These are phyloP conservation scores for Phlebopus sp. DNA, from an alignment of 1,284 basidiomycete species.

Conservation along the genomic window DNA sequence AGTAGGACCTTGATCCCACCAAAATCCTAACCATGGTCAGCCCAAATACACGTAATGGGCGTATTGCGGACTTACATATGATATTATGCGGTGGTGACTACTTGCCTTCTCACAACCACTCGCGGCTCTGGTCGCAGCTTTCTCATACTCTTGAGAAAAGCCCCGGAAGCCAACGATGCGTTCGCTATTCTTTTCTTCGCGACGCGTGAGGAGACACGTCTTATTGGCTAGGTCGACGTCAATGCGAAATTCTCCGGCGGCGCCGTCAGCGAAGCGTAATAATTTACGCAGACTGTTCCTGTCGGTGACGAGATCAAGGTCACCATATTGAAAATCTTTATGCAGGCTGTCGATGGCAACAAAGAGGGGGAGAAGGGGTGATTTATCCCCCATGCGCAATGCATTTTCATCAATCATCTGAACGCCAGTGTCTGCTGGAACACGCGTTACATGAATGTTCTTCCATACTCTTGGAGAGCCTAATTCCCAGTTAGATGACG, in stretches of 20 bases:
- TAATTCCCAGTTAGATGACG: not conserved
- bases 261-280: slow-evolving; percentile 28
- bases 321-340: slow-evolving; percentile 26
- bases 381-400: slow-evolving; percentile 28
- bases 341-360: slow-evolving; percentile 34
- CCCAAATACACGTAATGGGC: not conserved
- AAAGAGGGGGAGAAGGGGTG: slow-evolving; percentile 35
- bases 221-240: slow-evolving; percentile 32
- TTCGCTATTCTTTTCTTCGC: slow-evolving; percentile 17
- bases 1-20: slow-evolving; percentile 33
- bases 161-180: slow-evolving; percentile 17
- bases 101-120: slow-evolving; percentile 31
- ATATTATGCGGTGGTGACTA: slow-evolving; percentile 37
- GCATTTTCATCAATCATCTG: slow-evolving; percentile 32
- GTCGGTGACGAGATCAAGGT: slow-evolving; percentile 35
- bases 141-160: slow-evolving; percentile 35
- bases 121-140: slow-evolving; percentile 26
- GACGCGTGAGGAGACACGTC: slow-evolving; percentile 33
- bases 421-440: slow-evolving; percentile 28
- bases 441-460: slow-evolving; percentile 16
- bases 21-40: slow-evolving; percentile 22
- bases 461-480: slow-evolving; percentile 34
- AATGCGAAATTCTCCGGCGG: slow-evolving; percentile 31
- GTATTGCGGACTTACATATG: slow-evolving; percentile 32
- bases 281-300: slow-evolving; percentile 38